Percentiles rank a stretch among this genome's conserved stretches.
Evolutionary conservation across 2,329 filamentous ascomycete species (phyloP).

Genomic region (Immersiporthe knoxdaviesiana): DNA sequence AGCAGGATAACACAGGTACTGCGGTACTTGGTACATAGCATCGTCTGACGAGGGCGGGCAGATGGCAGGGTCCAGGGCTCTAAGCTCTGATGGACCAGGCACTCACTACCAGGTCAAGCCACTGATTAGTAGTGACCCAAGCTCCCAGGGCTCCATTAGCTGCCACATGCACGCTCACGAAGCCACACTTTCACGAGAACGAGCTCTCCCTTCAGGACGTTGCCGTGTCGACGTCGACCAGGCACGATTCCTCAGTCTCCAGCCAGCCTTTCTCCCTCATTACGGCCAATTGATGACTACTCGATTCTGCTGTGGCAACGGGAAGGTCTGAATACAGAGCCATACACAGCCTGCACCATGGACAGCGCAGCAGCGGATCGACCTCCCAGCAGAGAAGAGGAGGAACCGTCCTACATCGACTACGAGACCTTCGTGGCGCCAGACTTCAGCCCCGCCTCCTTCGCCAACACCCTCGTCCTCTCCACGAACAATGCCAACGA

Average conservation of each 20-base stretch:
- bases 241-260: background rate
- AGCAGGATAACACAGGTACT: background rate
- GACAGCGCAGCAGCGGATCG: conserved; percentile 40
- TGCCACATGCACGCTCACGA: background rate
- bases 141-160: background rate
- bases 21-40: background rate
- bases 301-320: background rate
- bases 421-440: conserved; percentile 89
- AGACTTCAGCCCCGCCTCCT: conserved; percentile 76
- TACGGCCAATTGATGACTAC: background rate
- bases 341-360: conserved; percentile 13
- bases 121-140: background rate
- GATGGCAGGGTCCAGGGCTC: background rate
- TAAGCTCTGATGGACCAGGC: background rate
- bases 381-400: conserved; percentile 42
- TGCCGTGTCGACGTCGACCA: background rate
- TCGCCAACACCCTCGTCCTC: conserved; percentile 87
- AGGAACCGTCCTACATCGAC: conserved; percentile 87
- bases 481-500: conserved; percentile 92
- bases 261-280: background rate
- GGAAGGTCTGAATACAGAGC: background rate
- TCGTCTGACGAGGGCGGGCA: too few species aligned
- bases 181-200: background rate
- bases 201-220: background rate
- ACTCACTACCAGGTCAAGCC: background rate